Percentiles rank a stretch among this genome's conserved stretches.
These are phyloP conservation scores for Pichia sp. DNA, from an alignment of 1,139 yeast genomes.

Conservation along the genomic window DNA sequence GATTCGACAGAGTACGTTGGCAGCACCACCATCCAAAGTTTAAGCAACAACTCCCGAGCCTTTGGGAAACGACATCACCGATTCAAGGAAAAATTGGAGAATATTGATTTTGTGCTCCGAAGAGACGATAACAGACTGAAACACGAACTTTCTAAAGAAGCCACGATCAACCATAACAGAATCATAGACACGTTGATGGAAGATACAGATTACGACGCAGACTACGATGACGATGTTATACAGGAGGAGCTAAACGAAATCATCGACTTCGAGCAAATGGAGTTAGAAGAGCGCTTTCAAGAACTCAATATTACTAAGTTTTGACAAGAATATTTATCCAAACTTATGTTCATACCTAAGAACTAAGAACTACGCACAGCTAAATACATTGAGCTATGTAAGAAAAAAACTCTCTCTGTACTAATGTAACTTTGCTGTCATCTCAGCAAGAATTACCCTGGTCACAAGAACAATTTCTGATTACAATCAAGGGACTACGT, in stretches of 20 bases:
- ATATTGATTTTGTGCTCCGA: slow-evolving; percentile 3
- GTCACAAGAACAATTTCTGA: too few species aligned
- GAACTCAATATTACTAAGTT: background rate
- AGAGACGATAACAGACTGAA: slow-evolving; percentile 15
- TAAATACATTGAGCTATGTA: background rate
- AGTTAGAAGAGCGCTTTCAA: slow-evolving; percentile 7
- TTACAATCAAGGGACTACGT: too few species aligned
- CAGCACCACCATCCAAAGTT: too few species aligned
- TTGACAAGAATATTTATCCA: background rate
- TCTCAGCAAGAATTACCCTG: too few species aligned
- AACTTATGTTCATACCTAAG: background rate
- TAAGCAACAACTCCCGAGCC: background rate
- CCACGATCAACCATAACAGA: slow-evolving; percentile 8
- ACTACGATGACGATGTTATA: slow-evolving; percentile 5
- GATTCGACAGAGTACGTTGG: background rate
- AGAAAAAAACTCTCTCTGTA: too few species aligned
- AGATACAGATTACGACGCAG: slow-evolving; percentile 26
- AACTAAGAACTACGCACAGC: too few species aligned
- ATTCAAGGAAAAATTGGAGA: background rate
- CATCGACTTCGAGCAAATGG: slow-evolving; percentile 12
- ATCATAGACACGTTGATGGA: slow-evolving; percentile 19
- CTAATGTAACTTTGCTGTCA: too few species aligned
- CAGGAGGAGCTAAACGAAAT: slow-evolving; percentile 15
- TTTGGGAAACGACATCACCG: background rate
- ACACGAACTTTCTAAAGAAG: slow-evolving; percentile 14